Conservation (phyloP, 2,329 filamentous ascomycete species). For the Colletotrichum noveboracense region DNA sequence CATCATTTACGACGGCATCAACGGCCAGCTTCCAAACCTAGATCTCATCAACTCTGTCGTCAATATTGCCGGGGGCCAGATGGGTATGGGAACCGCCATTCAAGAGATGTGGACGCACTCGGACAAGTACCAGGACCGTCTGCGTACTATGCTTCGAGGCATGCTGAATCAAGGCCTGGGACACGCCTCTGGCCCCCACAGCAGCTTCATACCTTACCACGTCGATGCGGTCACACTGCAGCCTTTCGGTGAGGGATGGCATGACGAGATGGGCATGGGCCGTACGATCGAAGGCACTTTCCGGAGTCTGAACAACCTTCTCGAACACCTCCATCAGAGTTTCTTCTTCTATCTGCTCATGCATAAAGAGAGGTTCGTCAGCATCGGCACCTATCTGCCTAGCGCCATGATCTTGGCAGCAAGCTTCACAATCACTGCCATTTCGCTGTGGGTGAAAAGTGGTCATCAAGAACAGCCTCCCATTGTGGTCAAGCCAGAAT, state of each 20-base stretch:
- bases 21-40: constrained; percentile 93
- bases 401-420: constrained; percentile 96
- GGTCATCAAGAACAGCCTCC: constrained; percentile 54
- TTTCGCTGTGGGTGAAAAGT: constrained; percentile 91
- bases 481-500: background rate
- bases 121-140: constrained; percentile 79
- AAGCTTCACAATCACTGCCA: constrained; percentile 95
- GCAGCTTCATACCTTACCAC: constrained; percentile 96
- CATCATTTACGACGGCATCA: constrained; percentile 92
- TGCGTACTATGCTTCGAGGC: constrained; percentile 87
- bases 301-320: constrained; percentile 91
- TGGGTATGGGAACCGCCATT: constrained; percentile 83
- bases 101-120: constrained; percentile 84
- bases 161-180: constrained; percentile 93
- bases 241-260: constrained; percentile 89
- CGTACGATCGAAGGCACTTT: constrained; percentile 89
- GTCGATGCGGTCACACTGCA: constrained; percentile 95
- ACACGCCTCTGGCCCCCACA: constrained; percentile 88
- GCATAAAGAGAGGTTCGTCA: constrained; percentile 91
- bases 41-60: constrained; percentile 96
- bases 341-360: constrained; percentile 99
- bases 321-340: constrained; percentile 97
- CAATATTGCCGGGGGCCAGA: constrained; percentile 85
- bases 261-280: constrained; percentile 96
- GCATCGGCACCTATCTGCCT: constrained; percentile 95